These are phyloP conservation scores for Ensete ventricosum DNA, from an alignment of 176 grass and related monocot species.

Conservation along the genomic window DNA sequence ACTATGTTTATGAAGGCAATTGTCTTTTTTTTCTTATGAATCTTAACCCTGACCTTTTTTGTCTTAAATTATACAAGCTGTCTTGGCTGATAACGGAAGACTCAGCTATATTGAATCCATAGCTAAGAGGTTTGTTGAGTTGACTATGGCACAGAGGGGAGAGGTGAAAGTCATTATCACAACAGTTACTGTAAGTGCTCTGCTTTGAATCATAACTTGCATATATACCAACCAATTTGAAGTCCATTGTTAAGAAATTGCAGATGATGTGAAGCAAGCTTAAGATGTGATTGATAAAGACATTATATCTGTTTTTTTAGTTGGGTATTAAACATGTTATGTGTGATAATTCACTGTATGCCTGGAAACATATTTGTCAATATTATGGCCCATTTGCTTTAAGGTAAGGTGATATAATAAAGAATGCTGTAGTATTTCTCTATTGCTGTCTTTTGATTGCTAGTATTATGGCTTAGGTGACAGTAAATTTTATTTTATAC, in stretches of 20 bases:
- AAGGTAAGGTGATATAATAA: no score
- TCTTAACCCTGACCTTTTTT: not conserved
- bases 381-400: no score
- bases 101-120: slow-evolving; percentile 68
- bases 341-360: no score
- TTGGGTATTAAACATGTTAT: no score
- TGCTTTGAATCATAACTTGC: not conserved
- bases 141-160: slow-evolving; percentile 87
- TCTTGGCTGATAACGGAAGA: slow-evolving; percentile 82
- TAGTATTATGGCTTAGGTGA: no score
- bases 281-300: no score
- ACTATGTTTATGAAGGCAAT: not conserved
- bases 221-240: not conserved
- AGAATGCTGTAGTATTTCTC: no score
- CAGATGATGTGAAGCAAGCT: not conserved
- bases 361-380: no score
- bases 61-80: slow-evolving; percentile 32
- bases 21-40: not conserved
- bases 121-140: slow-evolving; percentile 70
- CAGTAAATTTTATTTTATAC: no score
- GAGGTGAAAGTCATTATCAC: slow-evolving; percentile 86
- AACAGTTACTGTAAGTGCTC: slow-evolving; percentile 70
- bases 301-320: no score
- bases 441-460: no score
- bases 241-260: not conserved